These are phyloP conservation scores for Ogataea haglerorum DNA, from an alignment of 805 yeast genomes.

Conservation along the genomic window DNA sequence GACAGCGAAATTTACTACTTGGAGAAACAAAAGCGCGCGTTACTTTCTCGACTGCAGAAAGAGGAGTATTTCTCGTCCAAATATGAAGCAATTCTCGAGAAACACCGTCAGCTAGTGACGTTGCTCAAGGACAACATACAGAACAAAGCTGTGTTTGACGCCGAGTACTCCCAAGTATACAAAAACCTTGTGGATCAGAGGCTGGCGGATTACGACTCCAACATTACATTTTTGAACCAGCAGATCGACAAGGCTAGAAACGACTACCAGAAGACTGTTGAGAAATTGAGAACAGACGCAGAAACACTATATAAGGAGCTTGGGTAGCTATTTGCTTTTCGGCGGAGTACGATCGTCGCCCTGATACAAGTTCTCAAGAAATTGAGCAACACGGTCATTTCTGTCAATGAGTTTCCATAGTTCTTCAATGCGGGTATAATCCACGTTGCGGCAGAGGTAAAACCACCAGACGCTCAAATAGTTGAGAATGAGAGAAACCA, in stretches of 20 bases:
- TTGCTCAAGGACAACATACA: conserved; percentile 16
- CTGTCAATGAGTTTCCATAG: conserved; percentile 31
- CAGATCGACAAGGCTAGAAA: conserved; percentile 2
- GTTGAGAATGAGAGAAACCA: conserved; percentile 21
- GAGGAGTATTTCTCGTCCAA: conserved; percentile 30
- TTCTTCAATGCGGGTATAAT: conserved; percentile 25
- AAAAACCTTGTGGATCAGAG: conserved; percentile 14
- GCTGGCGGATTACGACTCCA: conserved; percentile 12
- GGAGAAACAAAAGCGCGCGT: conserved; percentile 26
- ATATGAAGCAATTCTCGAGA: conserved; percentile 26
- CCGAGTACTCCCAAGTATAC: conserved; percentile 17
- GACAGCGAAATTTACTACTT: conserved; percentile 17
- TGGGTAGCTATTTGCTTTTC: neutral
- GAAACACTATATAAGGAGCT: conserved; percentile 1
- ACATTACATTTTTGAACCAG: conserved; percentile 12
- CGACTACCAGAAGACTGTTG: conserved; percentile 11
- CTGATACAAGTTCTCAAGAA: conserved; percentile 20
- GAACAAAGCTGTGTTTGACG: conserved; percentile 19
- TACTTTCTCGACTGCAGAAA: conserved; percentile 32
- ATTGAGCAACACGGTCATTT: conserved; percentile 23
- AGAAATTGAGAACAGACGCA: conserved; percentile 8
- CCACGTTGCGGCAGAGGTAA: conserved; percentile 16
- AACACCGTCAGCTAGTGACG: conserved; percentile 29
- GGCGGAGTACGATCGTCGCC: neutral
- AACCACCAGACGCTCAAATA: conserved; percentile 17